phyloP scores from a whole-genome alignment of 2,329 filamentous ascomycete species.

The Colletotrichum lindemuthianum region DNA sequence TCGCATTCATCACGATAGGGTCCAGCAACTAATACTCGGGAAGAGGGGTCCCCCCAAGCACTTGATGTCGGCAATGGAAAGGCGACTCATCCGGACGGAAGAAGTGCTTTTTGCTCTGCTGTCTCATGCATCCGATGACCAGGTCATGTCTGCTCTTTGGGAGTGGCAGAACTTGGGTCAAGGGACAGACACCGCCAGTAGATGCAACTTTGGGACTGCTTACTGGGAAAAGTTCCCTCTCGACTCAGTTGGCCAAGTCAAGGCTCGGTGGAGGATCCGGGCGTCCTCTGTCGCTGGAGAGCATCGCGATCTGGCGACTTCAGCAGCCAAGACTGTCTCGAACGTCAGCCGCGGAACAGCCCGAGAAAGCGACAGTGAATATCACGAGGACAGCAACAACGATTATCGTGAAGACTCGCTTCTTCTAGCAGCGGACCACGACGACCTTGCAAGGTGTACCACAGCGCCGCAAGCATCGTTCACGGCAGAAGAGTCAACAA shows the following conservation, averaged over 20 bases:
- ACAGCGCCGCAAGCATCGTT: no score
- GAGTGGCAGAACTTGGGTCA: not conserved
- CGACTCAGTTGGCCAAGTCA: not conserved
- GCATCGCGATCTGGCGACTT: no score
- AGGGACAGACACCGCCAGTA: not conserved
- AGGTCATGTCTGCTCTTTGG: constrained; percentile 9
- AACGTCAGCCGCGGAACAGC: no score
- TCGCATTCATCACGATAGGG: not conserved
- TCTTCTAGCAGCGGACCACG: no score
- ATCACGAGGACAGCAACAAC: not conserved
- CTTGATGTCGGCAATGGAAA: constrained; percentile 27
- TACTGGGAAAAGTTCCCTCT: constrained; percentile 30
- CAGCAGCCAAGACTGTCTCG: no score
- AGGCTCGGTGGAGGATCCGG: constrained; percentile 11
- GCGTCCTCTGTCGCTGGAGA: not conserved
- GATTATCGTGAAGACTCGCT: no score
- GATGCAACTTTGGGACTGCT: constrained; percentile 7
- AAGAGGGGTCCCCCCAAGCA: constrained; percentile 33
- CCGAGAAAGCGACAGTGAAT: not conserved
- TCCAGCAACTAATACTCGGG: not conserved
- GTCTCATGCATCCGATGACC: constrained; percentile 6
- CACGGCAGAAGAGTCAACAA: no score
- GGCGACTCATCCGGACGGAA: constrained; percentile 26
- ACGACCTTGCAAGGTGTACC: no score
- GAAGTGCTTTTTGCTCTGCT: constrained; percentile 17